A percentile compares a stretch with the other conserved stretches of the same genome.
Evolutionary conservation across 805 yeast genomes (phyloP).

Genomic region (Candida piceae): DNA sequence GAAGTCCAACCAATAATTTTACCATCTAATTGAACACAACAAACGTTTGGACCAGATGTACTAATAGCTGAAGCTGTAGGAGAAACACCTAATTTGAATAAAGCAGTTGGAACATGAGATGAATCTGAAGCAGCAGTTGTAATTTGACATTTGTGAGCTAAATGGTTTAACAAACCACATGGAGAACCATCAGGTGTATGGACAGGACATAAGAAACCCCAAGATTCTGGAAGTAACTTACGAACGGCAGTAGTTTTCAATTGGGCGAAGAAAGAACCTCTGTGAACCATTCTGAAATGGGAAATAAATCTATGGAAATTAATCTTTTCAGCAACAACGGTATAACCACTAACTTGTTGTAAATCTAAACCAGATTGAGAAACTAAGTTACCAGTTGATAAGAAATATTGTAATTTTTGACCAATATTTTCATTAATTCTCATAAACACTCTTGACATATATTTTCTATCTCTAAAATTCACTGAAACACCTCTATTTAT

Average conservation of each 20-base stretch:
- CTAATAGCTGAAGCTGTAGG: conserved; percentile 68
- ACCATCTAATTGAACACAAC: conserved; percentile 94
- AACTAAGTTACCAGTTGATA: conserved; percentile 95
- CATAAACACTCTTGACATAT: conserved; percentile 71
- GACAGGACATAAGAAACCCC: conserved; percentile 99
- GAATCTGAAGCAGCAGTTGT: conserved; percentile 76
- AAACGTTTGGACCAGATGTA: conserved; percentile 75
- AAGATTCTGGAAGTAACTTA: conserved; percentile 92
- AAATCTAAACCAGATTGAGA: conserved; percentile 96
- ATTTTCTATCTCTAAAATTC: conserved; percentile 78
- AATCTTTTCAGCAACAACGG: conserved; percentile 98
- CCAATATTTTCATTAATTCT: conserved; percentile 92
- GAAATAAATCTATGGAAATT: conserved; percentile 95
- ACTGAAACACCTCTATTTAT: conserved; percentile 75
- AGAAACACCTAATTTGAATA: conserved; percentile 72
- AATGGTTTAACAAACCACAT: conserved; percentile 95
- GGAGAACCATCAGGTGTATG: conserved; percentile 99
- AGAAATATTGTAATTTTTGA: conserved; percentile 85
- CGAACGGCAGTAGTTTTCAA: conserved; percentile 96
- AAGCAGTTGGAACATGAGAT: conserved; percentile 58
- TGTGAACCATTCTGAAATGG: conserved; percentile 99
- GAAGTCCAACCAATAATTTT: conserved; percentile 90
- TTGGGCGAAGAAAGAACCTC: conserved; percentile 99
- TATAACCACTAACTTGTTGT: conserved; percentile 96
- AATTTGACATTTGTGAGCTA: conserved; percentile 90